A percentile compares a stretch with the other conserved stretches of the same genome.
These are phyloP conservation scores for Xylaria bambusicola DNA, from an alignment of 495 filamentous ascomycete genomes.

Conservation along the genomic window DNA sequence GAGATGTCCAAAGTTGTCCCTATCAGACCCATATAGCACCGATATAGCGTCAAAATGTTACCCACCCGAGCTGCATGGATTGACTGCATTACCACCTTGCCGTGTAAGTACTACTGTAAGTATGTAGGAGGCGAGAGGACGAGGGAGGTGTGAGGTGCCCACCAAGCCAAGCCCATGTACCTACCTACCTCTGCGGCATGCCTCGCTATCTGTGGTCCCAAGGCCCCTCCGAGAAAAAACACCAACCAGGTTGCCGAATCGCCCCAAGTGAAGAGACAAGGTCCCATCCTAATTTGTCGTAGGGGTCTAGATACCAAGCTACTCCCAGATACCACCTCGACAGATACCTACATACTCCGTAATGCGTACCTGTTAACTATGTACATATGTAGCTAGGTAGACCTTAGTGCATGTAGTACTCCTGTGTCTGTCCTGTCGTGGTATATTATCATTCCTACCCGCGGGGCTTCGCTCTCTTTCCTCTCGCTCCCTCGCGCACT, in stretches of 20 bases:
- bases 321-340: background rate
- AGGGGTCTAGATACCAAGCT: conserved; percentile 8
- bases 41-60: no score
- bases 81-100: conserved; percentile 12
- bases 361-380: no score
- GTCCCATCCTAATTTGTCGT: conserved; percentile 14
- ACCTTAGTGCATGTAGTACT: no score
- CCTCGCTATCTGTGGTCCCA: conserved; percentile 18
- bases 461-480: conserved; percentile 4
- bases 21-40: no score
- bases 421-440: no score
- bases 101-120: no score
- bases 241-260: conserved; percentile 15
- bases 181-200: background rate
- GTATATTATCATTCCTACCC: conserved; percentile 20
- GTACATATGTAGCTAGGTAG: no score
- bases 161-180: no score
- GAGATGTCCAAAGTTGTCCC: no score
- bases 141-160: no score
- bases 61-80: conserved; percentile 20
- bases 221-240: conserved; percentile 17
- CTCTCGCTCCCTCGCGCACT: conserved; percentile 2
- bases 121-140: no score
- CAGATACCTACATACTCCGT: no score
- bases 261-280: conserved; percentile 15